phyloP scores from a whole-genome alignment of 768 basidiomycete species.

The Ramaria rubella region DNA sequence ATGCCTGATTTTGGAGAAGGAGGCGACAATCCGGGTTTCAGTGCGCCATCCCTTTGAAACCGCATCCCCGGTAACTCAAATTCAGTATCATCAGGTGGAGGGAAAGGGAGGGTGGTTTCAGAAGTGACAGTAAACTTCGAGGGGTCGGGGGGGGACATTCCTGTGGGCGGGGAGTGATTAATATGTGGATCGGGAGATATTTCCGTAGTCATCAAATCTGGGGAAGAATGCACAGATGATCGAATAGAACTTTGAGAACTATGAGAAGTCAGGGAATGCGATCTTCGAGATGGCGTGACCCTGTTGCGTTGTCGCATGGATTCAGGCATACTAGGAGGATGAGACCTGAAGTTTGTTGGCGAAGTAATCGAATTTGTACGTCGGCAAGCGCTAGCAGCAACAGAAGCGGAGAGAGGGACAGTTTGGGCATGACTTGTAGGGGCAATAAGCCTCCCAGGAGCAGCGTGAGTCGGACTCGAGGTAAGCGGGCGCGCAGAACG shows the following conservation, averaged over 20 bases:
- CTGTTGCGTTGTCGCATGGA: neutral
- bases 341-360: neutral
- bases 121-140: neutral
- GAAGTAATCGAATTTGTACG: neutral
- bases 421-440: neutral
- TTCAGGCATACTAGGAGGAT: neutral
- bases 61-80: constrained; percentile 12
- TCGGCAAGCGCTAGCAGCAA: neutral
- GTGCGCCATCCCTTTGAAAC: constrained; percentile 5
- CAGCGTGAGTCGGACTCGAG: neutral
- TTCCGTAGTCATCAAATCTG: neutral
- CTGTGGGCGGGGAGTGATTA: neutral
- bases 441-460: neutral
- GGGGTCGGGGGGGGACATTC: neutral
- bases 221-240: constrained; percentile 6
- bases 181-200: neutral
- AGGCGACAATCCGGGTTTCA: neutral
- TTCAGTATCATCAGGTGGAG: neutral
- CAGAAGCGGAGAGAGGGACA: neutral
- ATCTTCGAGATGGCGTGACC: neutral
- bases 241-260: constrained; percentile 4
- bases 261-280: neutral
- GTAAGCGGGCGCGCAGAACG: neutral
- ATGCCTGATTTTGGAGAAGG: neutral
- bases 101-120: neutral